Evolutionary conservation across 208 protist species (phyloP), one percentile per base, ranked within the genome.

Genomic region (Angomonas ambiguus): DNA sequence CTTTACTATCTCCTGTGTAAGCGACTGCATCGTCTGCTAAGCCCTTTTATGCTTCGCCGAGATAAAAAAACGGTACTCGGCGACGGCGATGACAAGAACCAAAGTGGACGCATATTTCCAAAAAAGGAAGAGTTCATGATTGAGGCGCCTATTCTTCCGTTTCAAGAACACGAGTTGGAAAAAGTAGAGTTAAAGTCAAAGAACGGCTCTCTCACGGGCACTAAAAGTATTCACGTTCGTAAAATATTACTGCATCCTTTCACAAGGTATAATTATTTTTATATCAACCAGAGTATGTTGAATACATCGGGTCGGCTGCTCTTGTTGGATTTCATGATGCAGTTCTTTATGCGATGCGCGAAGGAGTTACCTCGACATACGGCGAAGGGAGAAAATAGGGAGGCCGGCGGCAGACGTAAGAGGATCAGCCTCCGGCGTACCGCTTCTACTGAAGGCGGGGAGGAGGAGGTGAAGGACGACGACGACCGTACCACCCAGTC

Each of bases 211-310:
- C 56, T 85, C 31, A 64, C 55, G 10, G 76, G 78, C 42, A 87
- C 83, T 62, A 60, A 72, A 5, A 67, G 77, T 34, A 83, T 90
- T 11, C 85, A 84, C 31, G 49, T 69, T 20, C 76, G 76, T 6
- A 89, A 92, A 74, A 75, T 87, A 24, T 74, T 87, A 49, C 80
- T 94, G 55, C 94, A 97, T 70, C 94, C 94, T 0, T 96, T 93
- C 69, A 82, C 97, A 62, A 78, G 49, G 35, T 82, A 65, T 66
- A 82, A 74, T 6, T 77, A 72, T 63, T 91, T 82, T 31, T 72
- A 80, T 42, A 77, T 84, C 30, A 78, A 88, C 38, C 80, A 93
- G 62, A 71, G 80, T 25, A 70, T 96, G 33, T 66, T 95, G 51
- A 16, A 51, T 18, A 79, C 73, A 13, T 86, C 76, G 0, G 92